Conservation (phyloP, 768 basidiomycete species). For the Phlebiopsis flavidoalba region DNA sequence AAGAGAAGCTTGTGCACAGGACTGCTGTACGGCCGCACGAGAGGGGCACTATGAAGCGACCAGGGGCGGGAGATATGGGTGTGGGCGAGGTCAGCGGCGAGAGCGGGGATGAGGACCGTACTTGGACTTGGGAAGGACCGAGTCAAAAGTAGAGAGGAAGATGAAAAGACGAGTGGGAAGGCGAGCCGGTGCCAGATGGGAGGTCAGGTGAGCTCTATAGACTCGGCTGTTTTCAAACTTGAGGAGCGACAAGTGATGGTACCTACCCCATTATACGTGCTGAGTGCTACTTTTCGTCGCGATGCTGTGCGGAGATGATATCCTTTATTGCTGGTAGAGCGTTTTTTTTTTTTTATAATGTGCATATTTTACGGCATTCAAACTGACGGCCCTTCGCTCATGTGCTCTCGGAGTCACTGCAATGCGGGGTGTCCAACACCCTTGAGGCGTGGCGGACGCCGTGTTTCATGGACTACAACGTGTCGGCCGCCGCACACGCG, state of each 20-base stretch:
- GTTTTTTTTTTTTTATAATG: too few species aligned
- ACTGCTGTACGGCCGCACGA: slow-evolving; percentile 56
- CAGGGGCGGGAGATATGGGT: slow-evolving; percentile 73
- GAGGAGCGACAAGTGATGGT: not conserved
- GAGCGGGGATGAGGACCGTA: slow-evolving; percentile 18
- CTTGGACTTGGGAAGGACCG: slow-evolving; percentile 35
- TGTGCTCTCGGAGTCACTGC: not conserved
- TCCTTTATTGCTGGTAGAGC: not conserved
- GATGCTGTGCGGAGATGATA: not conserved
- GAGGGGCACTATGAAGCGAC: slow-evolving; percentile 52
- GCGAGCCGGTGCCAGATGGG: slow-evolving; percentile 81
- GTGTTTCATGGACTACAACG: not conserved
- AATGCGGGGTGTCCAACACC: not conserved
- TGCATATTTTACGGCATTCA: not conserved
- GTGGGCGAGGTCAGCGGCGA: slow-evolving; percentile 56
- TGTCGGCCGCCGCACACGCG: not conserved
- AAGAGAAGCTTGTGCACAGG: slow-evolving; percentile 51
- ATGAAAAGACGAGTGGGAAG: slow-evolving; percentile 59
- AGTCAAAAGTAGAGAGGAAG: slow-evolving; percentile 29
- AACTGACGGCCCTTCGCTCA: not conserved
- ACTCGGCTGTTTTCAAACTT: not conserved
- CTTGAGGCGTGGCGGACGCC: not conserved
- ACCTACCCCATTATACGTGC: not conserved
- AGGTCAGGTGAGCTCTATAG: slow-evolving; percentile 68
- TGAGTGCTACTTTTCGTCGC: not conserved